Conservation (phyloP, 352 stramenopile genomes). For the Pythium phragmitis region DNA sequence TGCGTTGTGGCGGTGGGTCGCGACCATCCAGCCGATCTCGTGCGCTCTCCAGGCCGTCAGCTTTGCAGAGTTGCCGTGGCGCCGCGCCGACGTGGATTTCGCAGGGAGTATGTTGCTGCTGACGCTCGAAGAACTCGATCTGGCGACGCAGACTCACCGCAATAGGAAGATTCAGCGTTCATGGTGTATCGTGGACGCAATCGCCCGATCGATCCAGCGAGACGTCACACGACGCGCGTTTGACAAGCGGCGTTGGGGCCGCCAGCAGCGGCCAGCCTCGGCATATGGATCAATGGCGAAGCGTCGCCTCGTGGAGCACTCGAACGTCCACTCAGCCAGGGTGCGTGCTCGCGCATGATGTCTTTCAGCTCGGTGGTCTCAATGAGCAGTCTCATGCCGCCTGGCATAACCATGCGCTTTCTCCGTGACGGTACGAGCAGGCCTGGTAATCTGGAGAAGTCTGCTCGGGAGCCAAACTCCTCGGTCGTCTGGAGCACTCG, state of each 20-base stretch:
- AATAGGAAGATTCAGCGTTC: constrained; percentile 11
- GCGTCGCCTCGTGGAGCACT: background rate
- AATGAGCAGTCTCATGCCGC: constrained; percentile 44
- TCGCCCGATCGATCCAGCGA: constrained; percentile 1
- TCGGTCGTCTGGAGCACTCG: constrained; percentile 37
- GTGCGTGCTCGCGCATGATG: constrained; percentile 28
- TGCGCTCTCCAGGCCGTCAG: constrained; percentile 24
- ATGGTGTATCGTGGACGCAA: constrained; percentile 16
- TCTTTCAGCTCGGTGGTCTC: constrained; percentile 50
- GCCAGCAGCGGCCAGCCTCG: constrained; percentile 2
- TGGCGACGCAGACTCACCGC: constrained; percentile 19
- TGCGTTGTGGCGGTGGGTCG: constrained; percentile 54
- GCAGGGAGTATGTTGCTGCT: constrained; percentile 33
- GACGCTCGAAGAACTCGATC: constrained; percentile 33
- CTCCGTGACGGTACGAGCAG: constrained; percentile 34
- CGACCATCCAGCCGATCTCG: constrained; percentile 30
- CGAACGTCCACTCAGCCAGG: constrained; percentile 10
- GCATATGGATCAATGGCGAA: background rate
- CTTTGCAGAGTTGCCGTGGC: constrained; percentile 30
- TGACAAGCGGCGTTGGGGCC: constrained; percentile 19
- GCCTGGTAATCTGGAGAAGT: constrained; percentile 19
- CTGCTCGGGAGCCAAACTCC: constrained; percentile 13
- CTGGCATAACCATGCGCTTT: constrained; percentile 40
- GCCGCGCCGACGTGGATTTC: constrained; percentile 9
- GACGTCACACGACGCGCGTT: constrained; percentile 25